phyloP scores from a whole-genome alignment of 371 early-diverging fungal species.

The Mucor piriformis region DNA sequence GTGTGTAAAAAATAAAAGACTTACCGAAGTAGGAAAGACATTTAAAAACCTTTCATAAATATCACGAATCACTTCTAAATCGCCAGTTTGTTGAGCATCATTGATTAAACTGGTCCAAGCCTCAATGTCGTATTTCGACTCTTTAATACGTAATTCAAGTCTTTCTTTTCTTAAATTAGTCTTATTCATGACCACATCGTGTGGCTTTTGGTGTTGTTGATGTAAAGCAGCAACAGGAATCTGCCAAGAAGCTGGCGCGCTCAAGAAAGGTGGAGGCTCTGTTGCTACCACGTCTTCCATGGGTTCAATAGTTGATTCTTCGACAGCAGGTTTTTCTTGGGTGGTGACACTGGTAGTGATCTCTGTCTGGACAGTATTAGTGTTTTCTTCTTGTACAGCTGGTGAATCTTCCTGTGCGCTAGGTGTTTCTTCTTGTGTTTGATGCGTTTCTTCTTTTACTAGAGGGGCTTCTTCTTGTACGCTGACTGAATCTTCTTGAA shows the following conservation, averaged over 20 bases:
- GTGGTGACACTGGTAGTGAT: too few species aligned
- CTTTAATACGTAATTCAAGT: conserved; percentile 55
- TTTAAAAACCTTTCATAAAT: conserved; percentile 75
- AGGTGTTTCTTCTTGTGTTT: not conserved
- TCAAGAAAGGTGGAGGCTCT: conserved; percentile 24
- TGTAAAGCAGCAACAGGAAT: conserved; percentile 55
- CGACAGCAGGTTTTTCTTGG: not conserved
- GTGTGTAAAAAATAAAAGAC: conserved; percentile 40
- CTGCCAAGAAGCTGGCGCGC: conserved; percentile 60
- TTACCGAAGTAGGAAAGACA: conserved; percentile 87
- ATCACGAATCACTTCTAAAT: conserved; percentile 64
- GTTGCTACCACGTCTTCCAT: not conserved
- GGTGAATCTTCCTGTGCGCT: not conserved
- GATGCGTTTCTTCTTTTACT: not conserved
- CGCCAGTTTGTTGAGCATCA: conserved; percentile 62
- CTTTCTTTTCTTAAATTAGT: conserved; percentile 49
- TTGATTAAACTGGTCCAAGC: conserved; percentile 71
- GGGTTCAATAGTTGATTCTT: conserved; percentile 3
- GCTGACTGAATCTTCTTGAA: too few species aligned
- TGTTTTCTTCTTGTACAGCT: not conserved
- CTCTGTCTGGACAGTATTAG: too few species aligned
- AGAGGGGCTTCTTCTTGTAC: not conserved
- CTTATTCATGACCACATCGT: conserved; percentile 24
- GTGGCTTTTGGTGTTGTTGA: conserved; percentile 18
- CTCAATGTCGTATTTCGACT: conserved; percentile 64